phyloP scores from a whole-genome alignment of 1,284 basidiomycete genomes.

The Boletus sp. region DNA sequence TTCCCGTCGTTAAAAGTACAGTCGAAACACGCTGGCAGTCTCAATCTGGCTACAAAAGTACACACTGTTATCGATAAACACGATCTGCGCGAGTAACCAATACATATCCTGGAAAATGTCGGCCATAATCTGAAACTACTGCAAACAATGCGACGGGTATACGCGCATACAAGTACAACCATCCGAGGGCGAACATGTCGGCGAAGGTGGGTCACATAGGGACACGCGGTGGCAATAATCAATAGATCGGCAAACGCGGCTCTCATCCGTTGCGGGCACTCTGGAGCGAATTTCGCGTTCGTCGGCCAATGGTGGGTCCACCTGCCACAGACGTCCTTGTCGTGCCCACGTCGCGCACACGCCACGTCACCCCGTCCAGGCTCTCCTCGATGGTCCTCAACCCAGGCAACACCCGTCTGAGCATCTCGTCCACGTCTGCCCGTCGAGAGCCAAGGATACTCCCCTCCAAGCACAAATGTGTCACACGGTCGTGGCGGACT shows the following conservation, averaged over 20 bases:
- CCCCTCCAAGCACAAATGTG: conserved; percentile 20
- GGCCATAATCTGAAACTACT: neutral
- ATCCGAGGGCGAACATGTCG: neutral
- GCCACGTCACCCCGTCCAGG: conserved; percentile 11
- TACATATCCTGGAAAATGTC: neutral
- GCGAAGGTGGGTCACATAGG: neutral
- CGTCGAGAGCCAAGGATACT: conserved; percentile 14
- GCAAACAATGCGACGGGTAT: neutral
- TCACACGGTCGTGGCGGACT: conserved; percentile 14
- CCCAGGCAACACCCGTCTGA: conserved; percentile 21
- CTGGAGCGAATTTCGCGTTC: conserved; percentile 15
- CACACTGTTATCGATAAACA: too few species aligned
- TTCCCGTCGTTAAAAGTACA: too few species aligned
- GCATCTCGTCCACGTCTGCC: conserved; percentile 20
- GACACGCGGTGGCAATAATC: neutral
- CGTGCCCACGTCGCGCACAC: conserved; percentile 13
- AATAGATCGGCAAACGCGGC: neutral
- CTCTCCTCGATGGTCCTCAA: conserved; percentile 23
- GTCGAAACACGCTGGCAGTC: neutral
- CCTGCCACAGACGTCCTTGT: neutral
- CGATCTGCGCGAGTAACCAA: neutral
- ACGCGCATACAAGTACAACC: neutral
- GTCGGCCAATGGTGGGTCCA: conserved; percentile 9
- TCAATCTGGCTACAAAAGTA: conserved; percentile 4
- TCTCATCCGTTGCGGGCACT: neutral